Evolutionary conservation across 108 stramenopile genomes (phyloP), one percentile per base, ranked within the genome.

Genomic region (Nitzschia palea): DNA sequence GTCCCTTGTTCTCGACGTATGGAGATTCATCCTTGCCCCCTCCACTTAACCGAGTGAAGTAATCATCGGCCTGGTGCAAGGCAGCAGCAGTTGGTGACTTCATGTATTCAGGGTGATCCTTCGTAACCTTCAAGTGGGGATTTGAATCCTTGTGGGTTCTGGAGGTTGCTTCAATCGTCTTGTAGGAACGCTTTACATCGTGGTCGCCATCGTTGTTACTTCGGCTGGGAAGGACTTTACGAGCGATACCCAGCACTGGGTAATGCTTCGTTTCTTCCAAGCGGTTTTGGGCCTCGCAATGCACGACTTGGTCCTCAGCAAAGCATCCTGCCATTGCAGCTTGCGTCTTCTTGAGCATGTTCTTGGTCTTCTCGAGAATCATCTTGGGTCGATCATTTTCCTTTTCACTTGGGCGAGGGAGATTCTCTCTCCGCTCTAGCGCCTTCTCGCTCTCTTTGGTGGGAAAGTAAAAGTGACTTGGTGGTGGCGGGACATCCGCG

Each of bases 381-480:
- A 31, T 35, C 20, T 57, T 45, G 12, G 52, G 55, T 14, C 45
- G n/a, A 1, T 44, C 26, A 23, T 68, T 56, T 9, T 56, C 52
- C 55, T 68, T 40, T 8, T 47, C 29, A 1, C 22, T 26, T 3
- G 27, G 27, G 14, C 65, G 45, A n/a, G n/a, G n/a, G n/a, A n/a
- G n/a, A n/a, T n/a, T n/a, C 17, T 53, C 45, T 0, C 47, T 18
- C 25, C 44, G 47, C 12, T 65, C 63, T 20, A 52, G 31, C 10
- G 30, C 27, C 43, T 65, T 33, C 44, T 74, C 65, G 9, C 65
- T 58, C 32, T 74, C 73, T 36, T 74, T 74, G 28, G 65, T 67
- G 17, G 73, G 73, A 30, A 74, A 74, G 54, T 74, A 74, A 30
- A 74, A 74, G 23, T 66, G 29, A 52, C 73, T 65, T 9, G 73